phyloP scores from a whole-genome alignment of 2,329 filamentous ascomycete genomes.

The Aureobasidium namibiae region DNA sequence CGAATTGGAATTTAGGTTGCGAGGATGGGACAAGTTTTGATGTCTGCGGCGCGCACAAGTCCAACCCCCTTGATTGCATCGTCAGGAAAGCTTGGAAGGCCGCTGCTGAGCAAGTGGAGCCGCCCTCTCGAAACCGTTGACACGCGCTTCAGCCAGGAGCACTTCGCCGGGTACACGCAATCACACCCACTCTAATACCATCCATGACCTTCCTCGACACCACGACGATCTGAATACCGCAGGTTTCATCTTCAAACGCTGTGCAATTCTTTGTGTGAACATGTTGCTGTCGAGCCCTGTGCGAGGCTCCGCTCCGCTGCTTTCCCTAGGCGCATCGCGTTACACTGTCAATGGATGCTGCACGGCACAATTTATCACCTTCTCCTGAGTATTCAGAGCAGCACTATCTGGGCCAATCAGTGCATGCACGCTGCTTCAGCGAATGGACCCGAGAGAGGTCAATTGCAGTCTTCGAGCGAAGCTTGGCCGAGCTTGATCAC shows the following conservation, averaged over 20 bases:
- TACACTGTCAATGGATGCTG: background rate
- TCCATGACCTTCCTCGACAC: background rate
- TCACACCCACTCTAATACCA: slow-evolving; percentile 9
- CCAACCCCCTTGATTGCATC: slow-evolving; percentile 8
- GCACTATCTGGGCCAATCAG: background rate
- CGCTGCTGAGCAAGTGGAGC: slow-evolving; percentile 2
- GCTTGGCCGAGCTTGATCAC: slow-evolving; percentile 3
- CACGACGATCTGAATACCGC: slow-evolving; percentile 10
- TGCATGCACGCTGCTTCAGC: background rate
- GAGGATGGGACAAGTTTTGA: slow-evolving; percentile 10
- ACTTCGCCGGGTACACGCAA: slow-evolving; percentile 1
- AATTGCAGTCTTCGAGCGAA: background rate
- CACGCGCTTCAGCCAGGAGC: slow-evolving; percentile 5
- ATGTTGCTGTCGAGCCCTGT: background rate
- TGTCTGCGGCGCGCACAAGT: background rate
- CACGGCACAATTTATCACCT: slow-evolving; percentile 3
- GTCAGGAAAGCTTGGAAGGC: slow-evolving; percentile 3
- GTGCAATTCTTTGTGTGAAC: slow-evolving; percentile 1
- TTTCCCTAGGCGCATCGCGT: background rate
- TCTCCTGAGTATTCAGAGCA: background rate
- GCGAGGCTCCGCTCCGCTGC: background rate
- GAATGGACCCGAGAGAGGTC: background rate
- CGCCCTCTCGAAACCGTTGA: slow-evolving; percentile 7
- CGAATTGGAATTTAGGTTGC: background rate
- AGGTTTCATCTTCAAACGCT: slow-evolving; percentile 3